Evolutionary conservation across 2,329 filamentous ascomycete species (phyloP).

Genomic region (Fusarium sublunatum): DNA sequence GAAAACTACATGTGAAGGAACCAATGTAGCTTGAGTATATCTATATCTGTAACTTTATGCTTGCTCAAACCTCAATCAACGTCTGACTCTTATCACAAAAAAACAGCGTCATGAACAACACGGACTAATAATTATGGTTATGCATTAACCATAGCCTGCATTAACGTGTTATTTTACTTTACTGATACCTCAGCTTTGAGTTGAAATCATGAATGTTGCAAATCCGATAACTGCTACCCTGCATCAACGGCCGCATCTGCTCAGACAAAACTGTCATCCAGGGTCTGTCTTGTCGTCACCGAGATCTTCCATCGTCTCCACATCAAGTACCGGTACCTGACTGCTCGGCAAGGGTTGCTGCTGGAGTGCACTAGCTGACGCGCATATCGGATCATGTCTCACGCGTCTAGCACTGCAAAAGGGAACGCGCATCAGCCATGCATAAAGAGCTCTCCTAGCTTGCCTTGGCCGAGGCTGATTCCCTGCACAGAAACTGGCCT

Average conservation of each 20-base stretch:
- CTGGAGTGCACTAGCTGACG: slow-evolving; percentile 48
- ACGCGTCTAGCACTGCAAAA: slow-evolving; percentile 47
- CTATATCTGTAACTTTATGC: too few species aligned
- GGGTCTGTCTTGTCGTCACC: slow-evolving; percentile 17
- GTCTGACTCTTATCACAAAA: too few species aligned
- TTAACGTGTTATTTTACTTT: background rate
- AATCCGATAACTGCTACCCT: slow-evolving; percentile 21
- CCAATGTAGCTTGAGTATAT: too few species aligned
- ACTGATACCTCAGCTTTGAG: background rate
- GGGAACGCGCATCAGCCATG: slow-evolving; percentile 47
- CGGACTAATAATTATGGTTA: too few species aligned
- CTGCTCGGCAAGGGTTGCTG: slow-evolving; percentile 32
- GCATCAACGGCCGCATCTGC: slow-evolving; percentile 26
- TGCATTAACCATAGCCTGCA: too few species aligned
- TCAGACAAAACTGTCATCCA: slow-evolving; percentile 38
- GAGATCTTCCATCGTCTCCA: slow-evolving; percentile 44
- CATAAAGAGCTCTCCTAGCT: slow-evolving; percentile 35
- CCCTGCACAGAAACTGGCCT: slow-evolving; percentile 1
- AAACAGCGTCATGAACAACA: too few species aligned
- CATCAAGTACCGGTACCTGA: slow-evolving; percentile 46
- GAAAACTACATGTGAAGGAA: too few species aligned
- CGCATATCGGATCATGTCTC: slow-evolving; percentile 49
- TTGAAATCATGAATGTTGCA: background rate
- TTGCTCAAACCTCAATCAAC: too few species aligned
- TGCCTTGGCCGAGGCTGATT: slow-evolving; percentile 3